phyloP scores from a whole-genome alignment of 2,329 filamentous ascomycete genomes.

The Microsporum canis region DNA sequence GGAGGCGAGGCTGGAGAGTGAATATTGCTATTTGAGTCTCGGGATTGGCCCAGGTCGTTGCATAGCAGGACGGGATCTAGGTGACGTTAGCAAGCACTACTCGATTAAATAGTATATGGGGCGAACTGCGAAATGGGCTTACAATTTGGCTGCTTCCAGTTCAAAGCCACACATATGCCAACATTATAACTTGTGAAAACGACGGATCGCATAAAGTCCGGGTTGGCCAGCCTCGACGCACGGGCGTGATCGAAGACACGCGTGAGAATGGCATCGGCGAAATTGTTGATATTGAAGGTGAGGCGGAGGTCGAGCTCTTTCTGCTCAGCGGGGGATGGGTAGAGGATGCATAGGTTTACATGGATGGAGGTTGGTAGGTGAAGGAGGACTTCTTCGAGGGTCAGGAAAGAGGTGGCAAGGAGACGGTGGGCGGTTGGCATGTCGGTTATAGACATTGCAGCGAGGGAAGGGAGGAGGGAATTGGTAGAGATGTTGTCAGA shows the following conservation, averaged over 20 bases:
- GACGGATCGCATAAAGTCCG: constrained; percentile 69
- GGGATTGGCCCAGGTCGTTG: constrained; percentile 64
- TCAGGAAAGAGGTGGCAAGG: constrained; percentile 65
- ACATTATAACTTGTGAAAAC: constrained; percentile 92
- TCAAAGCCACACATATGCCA: constrained; percentile 80
- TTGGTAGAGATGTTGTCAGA: background rate
- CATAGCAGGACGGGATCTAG: constrained; percentile 81
- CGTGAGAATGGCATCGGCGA: constrained; percentile 70
- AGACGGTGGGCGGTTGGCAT: constrained; percentile 58
- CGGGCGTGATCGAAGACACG: constrained; percentile 89
- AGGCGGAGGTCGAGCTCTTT: constrained; percentile 57
- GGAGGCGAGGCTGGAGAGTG: background rate
- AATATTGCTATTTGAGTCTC: constrained; percentile 22
- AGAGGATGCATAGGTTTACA: constrained; percentile 83
- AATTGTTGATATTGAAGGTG: constrained; percentile 70
- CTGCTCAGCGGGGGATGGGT: constrained; percentile 67
- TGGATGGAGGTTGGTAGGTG: constrained; percentile 69
- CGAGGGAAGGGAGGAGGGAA: constrained; percentile 19
- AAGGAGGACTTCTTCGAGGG: constrained; percentile 63
- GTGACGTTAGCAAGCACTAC: background rate
- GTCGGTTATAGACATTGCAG: constrained; percentile 26
- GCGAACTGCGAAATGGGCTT: constrained; percentile 22
- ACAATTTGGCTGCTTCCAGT: constrained; percentile 99
- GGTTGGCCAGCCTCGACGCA: constrained; percentile 50
- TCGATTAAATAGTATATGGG: no score